phyloP scores from a whole-genome alignment of 2,329 filamentous ascomycete genomes.

The Metarhizium anisopliae region DNA sequence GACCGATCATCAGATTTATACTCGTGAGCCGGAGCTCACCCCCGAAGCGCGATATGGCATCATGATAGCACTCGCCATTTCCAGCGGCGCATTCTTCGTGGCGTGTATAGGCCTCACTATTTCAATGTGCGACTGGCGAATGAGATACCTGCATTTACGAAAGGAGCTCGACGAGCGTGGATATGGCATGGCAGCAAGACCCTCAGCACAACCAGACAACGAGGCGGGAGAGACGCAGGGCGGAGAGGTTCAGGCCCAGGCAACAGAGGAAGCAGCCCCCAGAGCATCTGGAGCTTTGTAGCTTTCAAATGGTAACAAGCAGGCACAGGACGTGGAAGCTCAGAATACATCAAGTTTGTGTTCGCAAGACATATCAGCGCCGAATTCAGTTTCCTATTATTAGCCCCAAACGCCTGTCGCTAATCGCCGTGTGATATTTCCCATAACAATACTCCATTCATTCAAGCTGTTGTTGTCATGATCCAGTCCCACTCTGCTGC shows the following conservation, averaged over 20 bases:
- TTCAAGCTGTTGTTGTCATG: not conserved
- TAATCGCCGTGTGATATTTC: not conserved
- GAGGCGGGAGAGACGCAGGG: not conserved
- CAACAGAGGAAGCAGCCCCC: not conserved
- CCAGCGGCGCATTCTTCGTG: constrained; percentile 8
- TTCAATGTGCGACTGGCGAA: constrained; percentile 7
- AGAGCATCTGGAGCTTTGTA: constrained; percentile 6
- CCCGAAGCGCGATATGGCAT: constrained; percentile 6
- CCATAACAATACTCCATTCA: not conserved
- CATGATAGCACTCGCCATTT: constrained; percentile 8
- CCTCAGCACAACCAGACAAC: not conserved
- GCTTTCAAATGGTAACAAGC: not conserved
- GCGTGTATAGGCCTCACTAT: constrained; percentile 7
- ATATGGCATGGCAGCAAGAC: not conserved
- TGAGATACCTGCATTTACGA: constrained; percentile 6
- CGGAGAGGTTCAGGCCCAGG: not conserved
- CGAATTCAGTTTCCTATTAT: not conserved
- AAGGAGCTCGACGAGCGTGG: constrained; percentile 6
- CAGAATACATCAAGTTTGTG: not conserved
- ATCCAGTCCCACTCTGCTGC: constrained; percentile 7
- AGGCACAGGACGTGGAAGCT: not conserved
- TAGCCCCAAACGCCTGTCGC: not conserved
- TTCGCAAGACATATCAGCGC: not conserved
- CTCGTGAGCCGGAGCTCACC: constrained; percentile 5
- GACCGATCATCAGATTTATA: not conserved